These are phyloP conservation scores for Dictyostelium brefeldianum DNA, from an alignment of 78 protist species.

Conservation along the genomic window DNA sequence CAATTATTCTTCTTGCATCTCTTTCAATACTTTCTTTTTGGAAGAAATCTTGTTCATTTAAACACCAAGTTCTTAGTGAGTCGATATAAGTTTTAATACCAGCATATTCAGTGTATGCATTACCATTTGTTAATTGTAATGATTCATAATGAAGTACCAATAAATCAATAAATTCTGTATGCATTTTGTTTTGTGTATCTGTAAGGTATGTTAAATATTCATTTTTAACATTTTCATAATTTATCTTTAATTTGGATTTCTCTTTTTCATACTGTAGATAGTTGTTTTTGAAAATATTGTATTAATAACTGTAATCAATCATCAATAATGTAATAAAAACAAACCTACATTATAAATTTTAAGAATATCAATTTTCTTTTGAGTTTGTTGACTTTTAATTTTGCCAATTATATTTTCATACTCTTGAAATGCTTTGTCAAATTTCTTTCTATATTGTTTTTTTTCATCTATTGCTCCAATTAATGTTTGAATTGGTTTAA, in stretches of 20 bases:
- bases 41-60: constrained; percentile 68
- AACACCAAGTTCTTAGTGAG: constrained; percentile 76
- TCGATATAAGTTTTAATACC: constrained; percentile 75
- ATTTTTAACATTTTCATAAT: constrained; percentile 38
- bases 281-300: neutral
- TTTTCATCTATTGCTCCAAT: constrained; percentile 46
- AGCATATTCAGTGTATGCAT: constrained; percentile 64
- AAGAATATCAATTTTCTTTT: constrained; percentile 68
- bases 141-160: constrained; percentile 55
- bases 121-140: constrained; percentile 21
- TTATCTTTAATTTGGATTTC: constrained; percentile 49
- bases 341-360: constrained; percentile 67
- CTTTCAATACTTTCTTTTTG: constrained; percentile 57
- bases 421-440: constrained; percentile 53
- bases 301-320: neutral
- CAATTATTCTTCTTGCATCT: constrained; percentile 25
- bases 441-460: constrained; percentile 67
- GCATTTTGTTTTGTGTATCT: constrained; percentile 66
- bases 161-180: constrained; percentile 73
- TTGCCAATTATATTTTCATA: constrained; percentile 51
- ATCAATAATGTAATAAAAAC: neutral
- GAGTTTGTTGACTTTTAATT: constrained; percentile 49
- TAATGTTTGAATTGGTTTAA: constrained; percentile 53
- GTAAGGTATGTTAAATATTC: constrained; percentile 59
- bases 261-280: constrained; percentile 65